These are phyloP conservation scores for Podila clonocystis DNA, from an alignment of 192 early-diverging fungal species.

Conservation along the genomic window DNA sequence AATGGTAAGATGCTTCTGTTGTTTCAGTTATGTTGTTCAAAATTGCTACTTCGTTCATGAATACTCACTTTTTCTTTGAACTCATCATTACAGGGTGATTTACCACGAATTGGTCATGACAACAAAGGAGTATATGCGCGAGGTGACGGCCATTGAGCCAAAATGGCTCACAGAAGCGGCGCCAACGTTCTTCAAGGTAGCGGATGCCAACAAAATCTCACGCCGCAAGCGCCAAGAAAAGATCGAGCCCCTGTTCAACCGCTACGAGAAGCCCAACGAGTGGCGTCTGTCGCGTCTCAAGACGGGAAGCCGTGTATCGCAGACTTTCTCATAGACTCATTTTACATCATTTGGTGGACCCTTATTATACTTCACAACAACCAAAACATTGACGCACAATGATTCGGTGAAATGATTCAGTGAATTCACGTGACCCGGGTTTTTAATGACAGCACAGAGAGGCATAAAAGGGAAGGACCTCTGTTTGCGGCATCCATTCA, in stretches of 20 bases:
- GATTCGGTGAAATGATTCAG: too few relatives aligned
- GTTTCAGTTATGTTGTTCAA: neutral
- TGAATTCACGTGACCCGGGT: neutral
- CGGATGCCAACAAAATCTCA: slow-evolving; percentile 94
- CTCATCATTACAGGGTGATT: slow-evolving; percentile 79
- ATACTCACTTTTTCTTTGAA: slow-evolving; percentile 44
- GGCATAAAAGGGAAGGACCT: neutral
- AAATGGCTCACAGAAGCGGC: slow-evolving; percentile 97
- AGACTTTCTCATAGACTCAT: slow-evolving; percentile 69
- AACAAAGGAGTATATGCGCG: slow-evolving; percentile 93
- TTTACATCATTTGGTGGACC: neutral
- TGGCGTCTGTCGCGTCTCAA: slow-evolving; percentile 91
- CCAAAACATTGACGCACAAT: too few relatives aligned
- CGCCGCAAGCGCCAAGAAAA: slow-evolving; percentile 94
- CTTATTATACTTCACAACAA: too few relatives aligned
- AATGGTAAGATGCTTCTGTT: slow-evolving; percentile 69
- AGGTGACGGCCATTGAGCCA: slow-evolving; percentile 88
- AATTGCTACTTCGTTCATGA: neutral
- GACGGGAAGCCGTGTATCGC: slow-evolving; percentile 74
- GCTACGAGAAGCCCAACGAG: slow-evolving; percentile 95
- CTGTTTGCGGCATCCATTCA: neutral
- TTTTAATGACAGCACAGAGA: neutral
- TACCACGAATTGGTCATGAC: slow-evolving; percentile 93
- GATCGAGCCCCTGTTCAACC: slow-evolving; percentile 91
- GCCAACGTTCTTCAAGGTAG: slow-evolving; percentile 96